phyloP scores from a whole-genome alignment of 306 rosid species.

The Coriaria nepalensis region DNA sequence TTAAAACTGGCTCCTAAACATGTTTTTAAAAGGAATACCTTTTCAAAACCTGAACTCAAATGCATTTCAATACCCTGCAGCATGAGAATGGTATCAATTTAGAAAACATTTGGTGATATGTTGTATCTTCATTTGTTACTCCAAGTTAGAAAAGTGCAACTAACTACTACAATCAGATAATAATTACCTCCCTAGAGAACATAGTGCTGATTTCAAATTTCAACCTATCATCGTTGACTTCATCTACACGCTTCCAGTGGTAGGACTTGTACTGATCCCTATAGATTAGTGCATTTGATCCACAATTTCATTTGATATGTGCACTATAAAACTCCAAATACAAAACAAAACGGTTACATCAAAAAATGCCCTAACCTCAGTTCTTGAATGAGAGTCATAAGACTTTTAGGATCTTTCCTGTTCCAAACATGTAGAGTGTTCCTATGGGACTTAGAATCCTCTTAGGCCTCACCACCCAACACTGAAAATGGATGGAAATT shows the following conservation, averaged over 20 bases:
- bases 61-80: slow-evolving; percentile 94
- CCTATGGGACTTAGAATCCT: slow-evolving; percentile 12
- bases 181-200: slow-evolving; percentile 64
- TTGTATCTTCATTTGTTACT: no score
- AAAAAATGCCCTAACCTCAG: slow-evolving; percentile 34
- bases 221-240: slow-evolving; percentile 78
- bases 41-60: slow-evolving; percentile 42
- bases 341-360: neutral
- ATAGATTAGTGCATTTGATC: slow-evolving; percentile 6
- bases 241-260: slow-evolving; percentile 54
- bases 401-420: slow-evolving; percentile 55
- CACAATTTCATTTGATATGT: slow-evolving; percentile 1
- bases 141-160: neutral
- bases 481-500: slow-evolving; percentile 49
- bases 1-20: slow-evolving; percentile 8
- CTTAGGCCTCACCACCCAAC: slow-evolving; percentile 20
- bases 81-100: neutral
- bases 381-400: slow-evolving; percentile 49
- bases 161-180: neutral
- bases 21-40: slow-evolving; percentile 44
- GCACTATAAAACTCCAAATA: neutral
- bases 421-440: slow-evolving; percentile 52
- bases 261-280: slow-evolving; percentile 65
- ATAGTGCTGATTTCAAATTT: slow-evolving; percentile 81
- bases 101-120: no score